These are phyloP conservation scores for sunflower (Helianthus annuus) DNA, from an alignment of 129 eudicot genomes.

Conservation along the genomic window DNA sequence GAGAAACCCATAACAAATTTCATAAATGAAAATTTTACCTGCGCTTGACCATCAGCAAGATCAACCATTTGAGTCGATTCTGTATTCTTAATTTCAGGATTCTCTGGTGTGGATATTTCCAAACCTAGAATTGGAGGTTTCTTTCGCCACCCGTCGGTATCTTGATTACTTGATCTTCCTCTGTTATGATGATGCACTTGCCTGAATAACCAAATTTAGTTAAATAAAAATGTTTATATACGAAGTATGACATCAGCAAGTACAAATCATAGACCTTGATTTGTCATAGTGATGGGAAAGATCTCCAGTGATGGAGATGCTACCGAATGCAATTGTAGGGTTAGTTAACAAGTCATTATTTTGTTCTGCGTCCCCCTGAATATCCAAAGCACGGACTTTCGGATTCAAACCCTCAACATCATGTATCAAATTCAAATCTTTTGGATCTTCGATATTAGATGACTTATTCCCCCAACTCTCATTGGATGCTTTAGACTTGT, in stretches of 20 bases:
- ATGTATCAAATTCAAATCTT: slow-evolving; percentile 64
- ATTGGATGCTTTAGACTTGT: slow-evolving; percentile 28
- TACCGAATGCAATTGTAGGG: slow-evolving; percentile 37
- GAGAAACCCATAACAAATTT: background rate
- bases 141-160: slow-evolving; percentile 66
- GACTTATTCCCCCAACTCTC: slow-evolving; percentile 34
- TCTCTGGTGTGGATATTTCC: slow-evolving; percentile 32
- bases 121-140: slow-evolving; percentile 43
- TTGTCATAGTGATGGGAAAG: slow-evolving; percentile 25
- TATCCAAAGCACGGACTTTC: slow-evolving; percentile 70
- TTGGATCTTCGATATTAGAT: slow-evolving; percentile 24
- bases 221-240: background rate
- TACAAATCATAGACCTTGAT: slow-evolving; percentile 44
- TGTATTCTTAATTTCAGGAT: slow-evolving; percentile 30
- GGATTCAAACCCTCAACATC: slow-evolving; percentile 81
- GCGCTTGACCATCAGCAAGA: slow-evolving; percentile 56
- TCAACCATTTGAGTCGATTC: slow-evolving; percentile 41
- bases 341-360: slow-evolving; percentile 32
- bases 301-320: slow-evolving; percentile 36
- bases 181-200: slow-evolving; percentile 46
- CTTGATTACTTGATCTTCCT: slow-evolving; percentile 57
- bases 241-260: slow-evolving; percentile 21
- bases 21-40: slow-evolving; percentile 37
- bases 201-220: slow-evolving; percentile 44
- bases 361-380: slow-evolving; percentile 45